A percentile compares a stretch with the other conserved stretches of the same genome.
phyloP scores from a whole-genome alignment of 1,284 basidiomycete species.

The Puccinia coronata region DNA sequence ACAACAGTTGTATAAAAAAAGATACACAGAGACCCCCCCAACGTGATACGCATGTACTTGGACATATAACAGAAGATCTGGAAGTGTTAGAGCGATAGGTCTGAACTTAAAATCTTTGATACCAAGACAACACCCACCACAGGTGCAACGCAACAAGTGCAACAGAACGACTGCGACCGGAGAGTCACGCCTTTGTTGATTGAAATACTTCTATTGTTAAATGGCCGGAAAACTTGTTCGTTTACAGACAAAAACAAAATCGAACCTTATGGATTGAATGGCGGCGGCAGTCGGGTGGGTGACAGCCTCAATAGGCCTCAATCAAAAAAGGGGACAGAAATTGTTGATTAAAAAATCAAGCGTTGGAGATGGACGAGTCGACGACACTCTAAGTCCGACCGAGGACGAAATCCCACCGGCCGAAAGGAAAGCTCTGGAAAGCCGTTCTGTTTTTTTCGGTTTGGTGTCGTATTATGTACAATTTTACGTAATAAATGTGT shows the following conservation, averaged over 20 bases:
- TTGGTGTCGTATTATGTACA: no score
- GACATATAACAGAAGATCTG: neutral
- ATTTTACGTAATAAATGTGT: no score
- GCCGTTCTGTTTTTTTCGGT: neutral
- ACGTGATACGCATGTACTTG: conserved; percentile 2
- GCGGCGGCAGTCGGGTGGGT: no score
- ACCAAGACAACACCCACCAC: neutral
- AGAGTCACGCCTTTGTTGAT: neutral
- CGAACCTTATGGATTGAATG: no score
- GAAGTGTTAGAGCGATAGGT: neutral
- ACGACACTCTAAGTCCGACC: neutral
- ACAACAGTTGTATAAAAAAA: conserved; percentile 4
- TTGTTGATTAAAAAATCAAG: no score
- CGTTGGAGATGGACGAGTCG: neutral
- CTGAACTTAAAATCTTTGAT: neutral
- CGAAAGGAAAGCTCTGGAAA: neutral
- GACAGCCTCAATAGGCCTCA: no score
- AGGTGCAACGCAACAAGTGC: no score
- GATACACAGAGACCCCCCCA: neutral
- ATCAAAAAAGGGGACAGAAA: no score
- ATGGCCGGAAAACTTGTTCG: no score
- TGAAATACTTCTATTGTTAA: no score
- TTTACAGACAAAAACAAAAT: no score
- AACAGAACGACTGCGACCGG: no score
- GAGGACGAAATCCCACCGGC: neutral